A percentile compares a stretch with the other conserved stretches of the same genome.
These are phyloP conservation scores for Acer negundo DNA, from an alignment of 345 rosid genomes.

Conservation along the genomic window DNA sequence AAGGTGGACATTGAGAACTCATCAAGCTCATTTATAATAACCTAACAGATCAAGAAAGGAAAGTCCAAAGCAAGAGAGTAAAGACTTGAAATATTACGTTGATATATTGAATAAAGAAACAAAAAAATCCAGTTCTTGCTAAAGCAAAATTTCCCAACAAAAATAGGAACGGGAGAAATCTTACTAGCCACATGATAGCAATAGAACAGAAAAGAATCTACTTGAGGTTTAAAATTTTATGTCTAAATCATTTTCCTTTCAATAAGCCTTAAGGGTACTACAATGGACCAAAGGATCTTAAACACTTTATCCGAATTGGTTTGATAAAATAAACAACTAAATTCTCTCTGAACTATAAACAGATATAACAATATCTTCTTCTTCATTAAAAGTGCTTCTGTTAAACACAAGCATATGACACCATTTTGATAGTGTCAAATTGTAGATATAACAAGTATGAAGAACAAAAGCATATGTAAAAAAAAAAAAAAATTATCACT, in stretches of 20 bases:
- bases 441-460: background rate
- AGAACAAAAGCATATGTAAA: background rate
- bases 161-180: too few relatives aligned
- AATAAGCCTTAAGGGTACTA: background rate
- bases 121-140: too few relatives aligned
- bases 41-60: background rate
- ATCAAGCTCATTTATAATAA: background rate
- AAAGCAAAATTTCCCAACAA: too few relatives aligned
- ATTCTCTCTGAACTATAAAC: background rate
- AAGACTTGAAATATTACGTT: background rate
- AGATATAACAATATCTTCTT: background rate
- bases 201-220: background rate
- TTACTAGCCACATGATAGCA: too few relatives aligned
- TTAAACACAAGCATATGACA: background rate
- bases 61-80: background rate
- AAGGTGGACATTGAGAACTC: background rate
- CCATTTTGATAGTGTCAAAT: conserved; percentile 6
- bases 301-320: background rate
- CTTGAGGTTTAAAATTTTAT: background rate
- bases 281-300: background rate
- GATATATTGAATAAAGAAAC: too few relatives aligned
- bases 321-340: background rate
- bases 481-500: too few relatives aligned
- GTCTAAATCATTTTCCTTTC: background rate
- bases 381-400: background rate